Base-by-base conservation (phyloP, 257 asterid genomes). In the Salvia rosmarinus region DNA sequence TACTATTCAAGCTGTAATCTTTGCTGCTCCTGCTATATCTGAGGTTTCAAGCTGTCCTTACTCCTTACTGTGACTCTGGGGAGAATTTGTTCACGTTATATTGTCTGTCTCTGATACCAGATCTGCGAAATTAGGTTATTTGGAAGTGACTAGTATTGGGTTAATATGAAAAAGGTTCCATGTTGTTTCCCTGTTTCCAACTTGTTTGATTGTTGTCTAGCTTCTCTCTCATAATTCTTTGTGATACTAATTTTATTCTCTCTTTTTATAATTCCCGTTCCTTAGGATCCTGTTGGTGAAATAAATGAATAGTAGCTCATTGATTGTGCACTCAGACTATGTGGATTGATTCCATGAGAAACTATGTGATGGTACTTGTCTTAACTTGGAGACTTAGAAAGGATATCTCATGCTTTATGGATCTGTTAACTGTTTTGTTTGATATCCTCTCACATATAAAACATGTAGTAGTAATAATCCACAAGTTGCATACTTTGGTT, bases 111-210 rank as follows among this genome's bases (percentile, higher is more conserved):
- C 34, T 63, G 37, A 63, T 37, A 14, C 35, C 14, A 21, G 64
- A 67, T 32, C 28, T 54, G n/a, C n/a, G n/a, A n/a, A n/a, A n/a
- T n/a, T n/a, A n/a, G n/a, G n/a, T n/a, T n/a, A n/a, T 37, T 67
- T 67, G 51, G 17, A 19, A 39, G 52, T 62, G 11, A 39, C 39
- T 20, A 62, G 35, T 21, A 6, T 14, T 20, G 3, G 35, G 43
- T 46, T 49, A 19, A 19, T 43, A 28, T 49, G 40, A 8, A 59
- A 30, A 60, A 12, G 76, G 70, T 49, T 59, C 75, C 23, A 30
- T n/a, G 34, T 11, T n/a, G n/a, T n/a, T n/a, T n/a, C n/a, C n/a
- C 30, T 25, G 30, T 46, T 71, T 25, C 11, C 10, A 30, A 11
- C 39, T 46, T 28, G 17, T 60, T 47, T 59, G 43, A 30, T 59